Percentiles rank a stretch among this genome's conserved stretches.
Conservation (phyloP, 2,329 filamentous ascomycete species). For the Atkinsonella hypoxylon region DNA sequence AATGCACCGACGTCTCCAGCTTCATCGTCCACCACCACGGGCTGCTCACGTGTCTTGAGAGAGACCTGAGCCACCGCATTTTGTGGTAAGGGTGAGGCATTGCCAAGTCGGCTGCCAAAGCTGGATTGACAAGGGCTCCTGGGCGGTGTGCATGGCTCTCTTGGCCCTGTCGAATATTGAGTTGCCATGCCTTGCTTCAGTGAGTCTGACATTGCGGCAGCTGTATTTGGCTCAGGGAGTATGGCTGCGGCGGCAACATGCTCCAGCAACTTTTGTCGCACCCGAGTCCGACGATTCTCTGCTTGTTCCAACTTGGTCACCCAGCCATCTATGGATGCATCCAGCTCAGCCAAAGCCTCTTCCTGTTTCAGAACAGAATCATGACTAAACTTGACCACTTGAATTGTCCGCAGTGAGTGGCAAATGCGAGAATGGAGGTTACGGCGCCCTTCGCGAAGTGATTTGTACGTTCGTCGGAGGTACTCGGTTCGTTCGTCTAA, state of each 20-base stretch:
- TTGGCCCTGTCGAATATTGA: slow-evolving; percentile 21
- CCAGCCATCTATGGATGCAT: slow-evolving; percentile 71
- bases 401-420: slow-evolving; percentile 60
- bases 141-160: slow-evolving; percentile 39
- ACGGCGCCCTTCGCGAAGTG: slow-evolving; percentile 61
- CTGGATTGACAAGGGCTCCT: slow-evolving; percentile 7
- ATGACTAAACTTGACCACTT: slow-evolving; percentile 58
- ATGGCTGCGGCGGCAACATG: slow-evolving; percentile 63
- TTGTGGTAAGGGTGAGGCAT: slow-evolving; percentile 35
- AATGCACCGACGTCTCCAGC: slow-evolving; percentile 16
- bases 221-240: slow-evolving; percentile 21
- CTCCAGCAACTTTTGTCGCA: slow-evolving; percentile 70
- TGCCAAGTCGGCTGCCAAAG: slow-evolving; percentile 20
- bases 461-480: slow-evolving; percentile 63
- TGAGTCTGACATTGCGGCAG: slow-evolving; percentile 21
- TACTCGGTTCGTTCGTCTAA: slow-evolving; percentile 73
- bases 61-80: slow-evolving; percentile 41
- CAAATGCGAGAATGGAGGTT: slow-evolving; percentile 69
- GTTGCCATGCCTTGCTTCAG: slow-evolving; percentile 30
- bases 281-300: slow-evolving; percentile 62
- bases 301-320: slow-evolving; percentile 67
- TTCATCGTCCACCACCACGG: slow-evolving; percentile 31
- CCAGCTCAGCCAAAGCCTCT: slow-evolving; percentile 65
- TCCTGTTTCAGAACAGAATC: slow-evolving; percentile 71
- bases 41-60: slow-evolving; percentile 42